Base-by-base conservation (phyloP, 2,329 filamentous ascomycete species). In the Penicillium expansum region DNA sequence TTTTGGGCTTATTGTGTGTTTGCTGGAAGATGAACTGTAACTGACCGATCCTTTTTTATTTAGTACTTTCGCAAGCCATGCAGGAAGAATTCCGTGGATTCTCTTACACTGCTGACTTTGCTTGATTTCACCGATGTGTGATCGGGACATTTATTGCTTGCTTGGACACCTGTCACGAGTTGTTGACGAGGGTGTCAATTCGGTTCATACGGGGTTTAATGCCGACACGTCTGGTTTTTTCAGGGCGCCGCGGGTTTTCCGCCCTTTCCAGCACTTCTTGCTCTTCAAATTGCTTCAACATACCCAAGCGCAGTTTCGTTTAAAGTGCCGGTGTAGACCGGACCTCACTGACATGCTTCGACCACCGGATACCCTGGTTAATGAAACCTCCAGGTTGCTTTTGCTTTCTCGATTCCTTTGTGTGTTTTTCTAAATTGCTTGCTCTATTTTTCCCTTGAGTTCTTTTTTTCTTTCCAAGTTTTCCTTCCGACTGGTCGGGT, bases 71-170 rank as follows among this genome's bases (percentile, higher is more conserved):
- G 29, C 94, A 97, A 81, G 91, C 92, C 42, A 97, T 97, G 92
- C 94, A 99, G 79, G 94, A 99, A 80, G 92, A 99, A 75, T 99
- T 99, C 88, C 87, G 94, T 58, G 94, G 94, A 64, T 99, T 99
- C 81, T 97, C 93, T 27, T 99, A 99, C 78, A 94, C 91, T 51
- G 90, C 91, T 59, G 92, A 96, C 75, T 95, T 95, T 77, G 88
- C 89, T 60, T 92, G 75, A 80, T 67, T 48, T 39, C 37, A 22
- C 29, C 27, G 49, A 50, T 51, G 32, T 55, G 38, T 24, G 48
- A 56, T 45, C 56, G 54, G 56, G 52, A 55, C 52, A 39, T 50
- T 52, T 54, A 51, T 55, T 54, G 35, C 56, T 50, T 54, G 22
- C 52, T 62, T 56, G 48, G 60, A 58, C 48, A 53, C 49, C 54